Percentiles rank a stretch among this genome's conserved stretches.
Evolutionary conservation across 2,329 filamentous ascomycete genomes (phyloP).

Genomic region (Diaporthe citrichinensis): DNA sequence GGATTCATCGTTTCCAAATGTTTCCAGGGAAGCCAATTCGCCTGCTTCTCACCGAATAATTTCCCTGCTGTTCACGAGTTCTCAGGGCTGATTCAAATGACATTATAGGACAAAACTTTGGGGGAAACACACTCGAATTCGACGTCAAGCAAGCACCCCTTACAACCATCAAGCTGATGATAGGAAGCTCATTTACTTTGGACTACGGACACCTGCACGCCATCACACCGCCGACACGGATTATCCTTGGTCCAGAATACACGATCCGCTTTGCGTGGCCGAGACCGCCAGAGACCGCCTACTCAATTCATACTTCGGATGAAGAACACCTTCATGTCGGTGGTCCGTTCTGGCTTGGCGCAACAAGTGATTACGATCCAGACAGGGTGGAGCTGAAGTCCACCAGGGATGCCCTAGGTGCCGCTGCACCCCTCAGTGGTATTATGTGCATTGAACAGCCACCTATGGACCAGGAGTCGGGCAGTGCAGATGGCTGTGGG

Average conservation of each 20-base stretch:
- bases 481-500: background rate
- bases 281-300: background rate
- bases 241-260: background rate
- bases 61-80: background rate
- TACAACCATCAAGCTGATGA: background rate
- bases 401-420: background rate
- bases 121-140: background rate
- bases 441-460: background rate
- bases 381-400: background rate
- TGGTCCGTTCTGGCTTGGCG: background rate
- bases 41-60: background rate
- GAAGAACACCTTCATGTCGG: fast-evolving
- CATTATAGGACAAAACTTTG: too few species aligned
- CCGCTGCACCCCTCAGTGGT: background rate
- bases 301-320: background rate
- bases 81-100: background rate
- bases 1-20: background rate
- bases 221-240: background rate
- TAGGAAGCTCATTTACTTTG: background rate
- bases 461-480: background rate
- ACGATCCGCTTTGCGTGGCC: background rate
- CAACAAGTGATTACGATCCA: background rate
- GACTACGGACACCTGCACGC: background rate
- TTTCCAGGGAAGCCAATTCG: background rate
- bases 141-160: background rate